Evolutionary conservation across 164 flowering plant species (phyloP), one percentile per base, ranked within the genome.

Genomic region (Vitis riparia): DNA sequence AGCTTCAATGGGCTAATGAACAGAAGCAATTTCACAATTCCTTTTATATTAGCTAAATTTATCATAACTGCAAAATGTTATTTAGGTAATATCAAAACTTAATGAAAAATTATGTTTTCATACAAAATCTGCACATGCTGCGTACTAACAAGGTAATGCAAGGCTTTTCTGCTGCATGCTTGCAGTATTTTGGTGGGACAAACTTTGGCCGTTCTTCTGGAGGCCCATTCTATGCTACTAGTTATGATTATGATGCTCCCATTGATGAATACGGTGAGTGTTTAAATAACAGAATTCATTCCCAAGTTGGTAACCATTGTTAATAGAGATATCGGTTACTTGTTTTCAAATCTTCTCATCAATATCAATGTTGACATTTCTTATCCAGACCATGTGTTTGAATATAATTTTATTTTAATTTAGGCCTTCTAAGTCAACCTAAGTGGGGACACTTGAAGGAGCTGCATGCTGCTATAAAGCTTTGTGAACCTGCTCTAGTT

Each of bases 181-280:
- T 83, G 80, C 87, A 94, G 98, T 94, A 82, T 71, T 88, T 88
- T 84, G 98, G 98, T 19, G 98, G 98, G 68, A 91, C 98, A 73
- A 94, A 92, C 76, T 94, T 94, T 80, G 97, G 87, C 5, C 88
- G 97, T 68, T 89, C 93, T 76, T 78, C 97, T 67, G 98, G 97
- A 32, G 98, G 98, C n/a, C 98, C 98, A 15, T 85, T 87, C 75
- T 73, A 80, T 71, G 79, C 82, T 53, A 94, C 98, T 52, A 92
- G 97, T 71, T 94, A 94, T 78, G 98, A 94, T 72, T 94, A 94
- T 81, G 98, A 94, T 85, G 97, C 98, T 60, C 98, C 98, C 57
- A 80, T 94, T 79, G 97, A 92, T 86, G 98, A 94, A 82, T 94
- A 89, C 83, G 98, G 98, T 92, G 75, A 11, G 87, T 73, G 16